Conservation (phyloP, 2,329 filamentous ascomycete species). For the Pseudogymnoascus pannorum region DNA sequence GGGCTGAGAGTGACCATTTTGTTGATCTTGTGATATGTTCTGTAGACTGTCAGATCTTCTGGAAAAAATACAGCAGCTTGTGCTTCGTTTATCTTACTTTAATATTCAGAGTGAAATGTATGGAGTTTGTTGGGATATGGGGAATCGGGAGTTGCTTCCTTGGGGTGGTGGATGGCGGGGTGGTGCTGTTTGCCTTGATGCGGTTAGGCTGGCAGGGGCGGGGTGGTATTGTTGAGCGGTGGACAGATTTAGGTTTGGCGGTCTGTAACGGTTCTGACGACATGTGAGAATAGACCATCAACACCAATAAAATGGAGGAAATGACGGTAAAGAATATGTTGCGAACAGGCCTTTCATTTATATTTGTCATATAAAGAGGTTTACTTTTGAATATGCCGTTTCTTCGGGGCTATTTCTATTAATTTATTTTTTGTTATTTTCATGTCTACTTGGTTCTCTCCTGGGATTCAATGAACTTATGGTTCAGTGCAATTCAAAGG, state of each 20-base stretch:
- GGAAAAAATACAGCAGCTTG: too few relatives aligned
- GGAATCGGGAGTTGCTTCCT: neutral
- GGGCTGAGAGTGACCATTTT: conserved; percentile 11
- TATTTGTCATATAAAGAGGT: neutral
- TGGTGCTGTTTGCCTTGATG: neutral
- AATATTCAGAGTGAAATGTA: neutral
- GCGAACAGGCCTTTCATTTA: neutral
- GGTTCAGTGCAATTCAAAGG: neutral
- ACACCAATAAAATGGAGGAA: neutral
- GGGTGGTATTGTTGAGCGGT: conserved; percentile 5
- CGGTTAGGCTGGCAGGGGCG: neutral
- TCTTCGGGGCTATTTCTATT: neutral
- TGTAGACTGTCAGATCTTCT: neutral
- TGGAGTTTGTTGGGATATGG: neutral
- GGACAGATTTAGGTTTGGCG: neutral
- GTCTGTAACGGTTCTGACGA: neutral
- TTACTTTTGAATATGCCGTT: neutral
- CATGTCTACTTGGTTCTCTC: neutral
- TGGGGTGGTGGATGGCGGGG: conserved; percentile 1
- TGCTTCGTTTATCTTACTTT: neutral
- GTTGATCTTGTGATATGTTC: neutral
- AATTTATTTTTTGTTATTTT: neutral
- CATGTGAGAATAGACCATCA: neutral
- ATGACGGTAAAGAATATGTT: neutral
- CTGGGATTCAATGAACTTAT: too few relatives aligned